Base-by-base conservation (phyloP, 2,329 filamentous ascomycete species). In the Zymoseptoria ardabiliae region DNA sequence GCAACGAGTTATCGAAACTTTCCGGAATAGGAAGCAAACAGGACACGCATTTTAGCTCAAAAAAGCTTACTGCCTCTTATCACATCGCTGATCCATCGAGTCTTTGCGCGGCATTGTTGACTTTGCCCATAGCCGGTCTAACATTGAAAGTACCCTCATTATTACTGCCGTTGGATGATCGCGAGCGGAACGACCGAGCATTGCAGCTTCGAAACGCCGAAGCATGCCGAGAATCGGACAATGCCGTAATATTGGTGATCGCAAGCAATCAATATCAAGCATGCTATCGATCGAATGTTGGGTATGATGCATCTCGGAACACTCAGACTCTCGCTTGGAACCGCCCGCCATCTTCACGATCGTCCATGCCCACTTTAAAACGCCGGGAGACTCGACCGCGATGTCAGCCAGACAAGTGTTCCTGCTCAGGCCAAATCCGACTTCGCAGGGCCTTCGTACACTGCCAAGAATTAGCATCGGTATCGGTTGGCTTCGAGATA, bases 391-490 rank as follows among this genome's bases (percentile, higher is more conserved):
- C 5, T 45, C 7, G 17, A n/a, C 17, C 7, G 13, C 35, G 35
- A 45, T n/a, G 11, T n/a, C 2, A 45, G 35, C 35, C 13, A 6
- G 13, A n/a, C 13, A 13, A 45, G 3, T 4, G 2, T 45, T 11
- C 10, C 17, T 50, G 5, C 2, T 51, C 19, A 51, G 2, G 50
- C 50, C 50, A 51, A 20, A n/a, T 53, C 51, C 7, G 51, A 25
- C 22, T 53, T 53, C 21, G 51, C 51, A 3, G 58, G 58, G 1
- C 54, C 58, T 21, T 57, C 51, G 19, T 60, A 60, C 2, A 54
- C 58, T 60, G 50, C 5, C 20, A 54, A 41, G 9, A 9, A 23
- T 59, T 11, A 59, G 54, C 23, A 59, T 20, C 6, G 17, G 11
- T n/a, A 49, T 4, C 2, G 10, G n/a, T 19, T 19, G 19, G 11